Percentiles rank a stretch among this genome's conserved stretches.
phyloP scores from a whole-genome alignment of 495 filamentous ascomycete species.

The Letharia lupina region DNA sequence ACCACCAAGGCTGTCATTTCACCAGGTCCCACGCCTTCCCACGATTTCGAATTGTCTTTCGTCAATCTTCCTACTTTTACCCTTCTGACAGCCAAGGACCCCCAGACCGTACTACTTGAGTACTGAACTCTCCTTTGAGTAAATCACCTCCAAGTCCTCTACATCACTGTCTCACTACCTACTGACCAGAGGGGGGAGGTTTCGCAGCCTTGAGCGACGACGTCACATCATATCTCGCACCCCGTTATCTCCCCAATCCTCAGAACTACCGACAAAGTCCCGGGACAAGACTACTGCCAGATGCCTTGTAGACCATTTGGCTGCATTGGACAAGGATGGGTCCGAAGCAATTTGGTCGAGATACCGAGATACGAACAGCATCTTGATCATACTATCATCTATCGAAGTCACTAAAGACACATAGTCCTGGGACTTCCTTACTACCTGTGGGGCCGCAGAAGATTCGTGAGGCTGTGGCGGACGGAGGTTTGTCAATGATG shows the following conservation, averaged over 20 bases:
- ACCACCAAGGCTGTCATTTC: neutral
- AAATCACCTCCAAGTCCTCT: neutral
- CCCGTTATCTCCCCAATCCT: neutral
- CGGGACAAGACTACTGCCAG: neutral
- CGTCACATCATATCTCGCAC: neutral
- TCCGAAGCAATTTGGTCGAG: neutral
- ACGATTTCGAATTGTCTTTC: neutral
- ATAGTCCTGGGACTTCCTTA: neutral
- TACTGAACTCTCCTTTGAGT: neutral
- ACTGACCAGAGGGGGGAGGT: too few relatives aligned
- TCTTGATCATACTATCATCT: neutral
- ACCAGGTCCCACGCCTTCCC: neutral
- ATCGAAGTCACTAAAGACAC: neutral
- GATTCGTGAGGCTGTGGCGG: neutral
- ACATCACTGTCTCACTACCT: neutral
- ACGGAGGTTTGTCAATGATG: neutral
- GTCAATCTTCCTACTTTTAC: neutral
- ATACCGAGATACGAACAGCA: neutral
- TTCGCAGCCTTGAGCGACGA: neutral
- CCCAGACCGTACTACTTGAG: neutral
- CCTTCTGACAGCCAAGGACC: neutral
- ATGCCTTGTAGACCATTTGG: neutral
- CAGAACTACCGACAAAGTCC: neutral
- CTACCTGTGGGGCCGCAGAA: neutral
- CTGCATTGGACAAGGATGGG: neutral